phyloP scores from a whole-genome alignment of 1,139 yeast species.

The Diutina rugosa region DNA sequence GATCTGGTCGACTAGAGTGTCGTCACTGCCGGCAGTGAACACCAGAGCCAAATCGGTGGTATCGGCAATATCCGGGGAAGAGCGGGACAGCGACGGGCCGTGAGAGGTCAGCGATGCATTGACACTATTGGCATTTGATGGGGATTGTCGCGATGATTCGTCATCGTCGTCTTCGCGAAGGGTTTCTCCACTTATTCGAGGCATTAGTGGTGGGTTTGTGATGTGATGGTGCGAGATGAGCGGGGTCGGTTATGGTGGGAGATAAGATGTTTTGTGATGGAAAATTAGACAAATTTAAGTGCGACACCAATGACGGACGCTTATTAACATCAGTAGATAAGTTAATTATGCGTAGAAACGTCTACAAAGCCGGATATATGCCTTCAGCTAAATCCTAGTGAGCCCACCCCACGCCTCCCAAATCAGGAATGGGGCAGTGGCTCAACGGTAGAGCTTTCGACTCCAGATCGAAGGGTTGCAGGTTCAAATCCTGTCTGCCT shows the following conservation, averaged over 20 bases:
- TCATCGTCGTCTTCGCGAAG: not conserved
- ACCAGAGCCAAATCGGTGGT: not conserved
- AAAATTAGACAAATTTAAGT: no score
- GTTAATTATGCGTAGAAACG: no score
- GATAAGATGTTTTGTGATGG: no score
- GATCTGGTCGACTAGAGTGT: not conserved
- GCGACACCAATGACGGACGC: no score
- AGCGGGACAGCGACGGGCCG: not conserved
- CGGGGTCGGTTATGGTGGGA: not conserved
- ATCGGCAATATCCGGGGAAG: not conserved
- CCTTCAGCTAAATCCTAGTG: no score
- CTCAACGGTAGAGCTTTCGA: conserved; percentile 2
- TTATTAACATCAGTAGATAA: no score
- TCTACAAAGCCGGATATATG: no score
- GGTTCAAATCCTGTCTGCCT: conserved; percentile 12
- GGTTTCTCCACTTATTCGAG: conserved; percentile 1
- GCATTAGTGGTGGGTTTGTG: not conserved
- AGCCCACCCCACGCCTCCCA: no score
- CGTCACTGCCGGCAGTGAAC: not conserved
- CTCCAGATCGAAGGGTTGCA: conserved; percentile 9
- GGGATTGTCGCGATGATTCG: not conserved
- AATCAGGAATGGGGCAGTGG: conserved; percentile 1
- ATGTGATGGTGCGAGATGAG: not conserved
- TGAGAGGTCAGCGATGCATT: no score
- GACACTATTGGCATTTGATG: not conserved